Conservation (phyloP, 306 rosid species). For the Mimosa bimucronata region DNA sequence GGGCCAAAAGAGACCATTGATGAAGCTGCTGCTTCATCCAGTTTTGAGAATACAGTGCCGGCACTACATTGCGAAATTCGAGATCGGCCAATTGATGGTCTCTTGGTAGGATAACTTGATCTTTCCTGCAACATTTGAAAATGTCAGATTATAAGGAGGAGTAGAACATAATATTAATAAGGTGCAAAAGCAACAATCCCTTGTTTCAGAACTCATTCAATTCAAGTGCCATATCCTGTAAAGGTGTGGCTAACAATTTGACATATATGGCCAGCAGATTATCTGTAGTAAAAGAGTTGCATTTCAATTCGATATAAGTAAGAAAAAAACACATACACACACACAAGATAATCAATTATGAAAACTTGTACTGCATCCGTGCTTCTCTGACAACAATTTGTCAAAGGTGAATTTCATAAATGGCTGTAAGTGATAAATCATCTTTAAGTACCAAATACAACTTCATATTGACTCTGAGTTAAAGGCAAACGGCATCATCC, state of each 20-base stretch:
- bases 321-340: neutral
- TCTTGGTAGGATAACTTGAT: neutral
- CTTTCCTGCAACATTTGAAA: slow-evolving; percentile 2
- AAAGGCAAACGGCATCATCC: neutral
- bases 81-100: neutral
- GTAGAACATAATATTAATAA: neutral
- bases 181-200: neutral
- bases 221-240: neutral
- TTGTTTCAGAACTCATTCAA: neutral
- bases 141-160: neutral
- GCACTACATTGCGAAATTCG: neutral
- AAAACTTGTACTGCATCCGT: neutral
- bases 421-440: neutral
- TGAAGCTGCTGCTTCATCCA: neutral
- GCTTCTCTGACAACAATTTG: neutral
- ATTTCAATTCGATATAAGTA: neutral
- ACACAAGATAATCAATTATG: neutral
- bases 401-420: neutral
- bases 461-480: neutral
- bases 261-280: neutral
- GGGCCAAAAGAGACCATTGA: neutral
- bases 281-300: neutral
- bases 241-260: neutral
- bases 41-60: neutral
- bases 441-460: neutral